Conservation (phyloP, 768 basidiomycete genomes). For the Kwoniella bestiolae region DNA sequence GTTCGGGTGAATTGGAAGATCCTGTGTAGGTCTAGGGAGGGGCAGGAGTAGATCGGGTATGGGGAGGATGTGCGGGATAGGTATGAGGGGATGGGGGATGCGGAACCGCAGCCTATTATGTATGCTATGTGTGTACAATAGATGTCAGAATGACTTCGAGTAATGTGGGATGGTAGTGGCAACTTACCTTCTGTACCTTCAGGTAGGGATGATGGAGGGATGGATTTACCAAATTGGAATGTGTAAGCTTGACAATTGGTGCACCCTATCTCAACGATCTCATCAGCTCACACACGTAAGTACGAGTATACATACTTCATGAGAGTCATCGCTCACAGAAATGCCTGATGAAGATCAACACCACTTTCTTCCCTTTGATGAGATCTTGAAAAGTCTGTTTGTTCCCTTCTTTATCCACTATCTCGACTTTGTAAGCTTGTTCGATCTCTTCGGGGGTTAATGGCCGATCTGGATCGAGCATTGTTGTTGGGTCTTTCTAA, state of each 20-base stretch:
- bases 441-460: slow-evolving; percentile 18
- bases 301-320: no score
- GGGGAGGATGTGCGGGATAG: slow-evolving; percentile 20
- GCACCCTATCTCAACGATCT: no score
- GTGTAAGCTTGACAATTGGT: slow-evolving; percentile 38
- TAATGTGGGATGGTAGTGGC: not conserved
- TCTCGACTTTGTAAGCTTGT: slow-evolving; percentile 6
- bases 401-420: slow-evolving; percentile 24
- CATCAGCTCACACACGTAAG: no score
- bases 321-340: slow-evolving; percentile 41
- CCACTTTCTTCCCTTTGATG: slow-evolving; percentile 11
- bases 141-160: not conserved
- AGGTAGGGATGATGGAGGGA: slow-evolving; percentile 32
- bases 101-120: slow-evolving; percentile 42
- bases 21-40: slow-evolving; percentile 34
- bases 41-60: slow-evolving; percentile 44
- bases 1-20: slow-evolving; percentile 30
- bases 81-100: slow-evolving; percentile 36
- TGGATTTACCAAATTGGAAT: slow-evolving; percentile 15
- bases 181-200: slow-evolving; percentile 31
- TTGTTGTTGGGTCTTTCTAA: no score
- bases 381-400: slow-evolving; percentile 24
- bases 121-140: slow-evolving; percentile 21
- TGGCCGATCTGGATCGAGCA: not conserved
- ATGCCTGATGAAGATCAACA: slow-evolving; percentile 38